phyloP scores from a whole-genome alignment of 805 yeast genomes.

The Blastobotrys robertii region DNA sequence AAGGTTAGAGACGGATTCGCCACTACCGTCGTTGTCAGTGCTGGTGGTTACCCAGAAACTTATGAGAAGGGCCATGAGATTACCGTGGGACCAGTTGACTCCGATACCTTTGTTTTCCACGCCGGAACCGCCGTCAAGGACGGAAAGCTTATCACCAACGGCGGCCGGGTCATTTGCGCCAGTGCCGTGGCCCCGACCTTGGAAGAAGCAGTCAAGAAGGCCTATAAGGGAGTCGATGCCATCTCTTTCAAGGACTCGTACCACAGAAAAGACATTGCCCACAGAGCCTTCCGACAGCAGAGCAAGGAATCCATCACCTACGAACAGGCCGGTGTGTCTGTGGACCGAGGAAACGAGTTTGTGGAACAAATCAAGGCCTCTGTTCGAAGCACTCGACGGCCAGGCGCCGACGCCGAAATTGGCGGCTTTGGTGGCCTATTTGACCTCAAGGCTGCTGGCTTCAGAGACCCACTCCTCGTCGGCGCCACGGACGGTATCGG shows the following conservation, averaged over 20 bases:
- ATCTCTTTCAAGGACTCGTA: constrained; percentile 68
- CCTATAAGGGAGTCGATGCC: constrained; percentile 74
- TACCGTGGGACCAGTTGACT: constrained; percentile 36
- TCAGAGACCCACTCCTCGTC: constrained; percentile 63
- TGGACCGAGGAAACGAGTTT: constrained; percentile 84
- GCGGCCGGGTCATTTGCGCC: constrained; percentile 96
- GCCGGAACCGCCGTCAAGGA: constrained; percentile 74
- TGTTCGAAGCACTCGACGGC: constrained; percentile 86
- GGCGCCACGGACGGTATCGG: constrained; percentile 99
- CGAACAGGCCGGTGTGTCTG: constrained; percentile 95
- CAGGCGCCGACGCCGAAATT: constrained; percentile 95
- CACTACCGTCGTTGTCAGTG: constrained; percentile 91
- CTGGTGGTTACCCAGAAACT: constrained; percentile 91
- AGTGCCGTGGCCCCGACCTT: constrained; percentile 74
- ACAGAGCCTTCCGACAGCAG: constrained; percentile 73
- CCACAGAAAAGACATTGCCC: constrained; percentile 89
- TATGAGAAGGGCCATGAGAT: constrained; percentile 84
- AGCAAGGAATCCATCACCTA: constrained; percentile 51
- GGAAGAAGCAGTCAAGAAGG: constrained; percentile 72
- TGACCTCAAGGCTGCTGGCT: constrained; percentile 84
- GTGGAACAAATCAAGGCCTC: constrained; percentile 84
- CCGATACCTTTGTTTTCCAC: constrained; percentile 70
- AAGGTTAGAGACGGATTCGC: constrained; percentile 47
- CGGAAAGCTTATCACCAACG: constrained; percentile 67
- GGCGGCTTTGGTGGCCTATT: constrained; percentile 99